phyloP scores from a whole-genome alignment of 2,329 filamentous ascomycete species.

The Salinomyces thailandicus region DNA sequence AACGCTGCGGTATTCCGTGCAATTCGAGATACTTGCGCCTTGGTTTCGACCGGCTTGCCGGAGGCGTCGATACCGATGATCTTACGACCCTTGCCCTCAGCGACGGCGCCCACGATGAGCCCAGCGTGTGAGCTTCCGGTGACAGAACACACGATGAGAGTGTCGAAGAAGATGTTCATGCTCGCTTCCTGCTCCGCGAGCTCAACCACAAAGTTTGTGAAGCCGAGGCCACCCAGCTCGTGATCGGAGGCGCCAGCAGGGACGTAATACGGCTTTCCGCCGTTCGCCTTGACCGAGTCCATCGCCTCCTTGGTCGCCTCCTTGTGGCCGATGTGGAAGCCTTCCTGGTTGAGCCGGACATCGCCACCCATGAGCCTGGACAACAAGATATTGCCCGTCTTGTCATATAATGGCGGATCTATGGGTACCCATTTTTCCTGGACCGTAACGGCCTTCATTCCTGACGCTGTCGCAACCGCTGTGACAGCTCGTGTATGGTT shows the following conservation, averaged over 20 bases:
- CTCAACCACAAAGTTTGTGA: slow-evolving; percentile 61
- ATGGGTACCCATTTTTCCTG: slow-evolving; percentile 25
- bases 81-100: slow-evolving; percentile 36
- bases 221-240: slow-evolving; percentile 58
- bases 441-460: slow-evolving; percentile 23
- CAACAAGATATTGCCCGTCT: slow-evolving; percentile 62
- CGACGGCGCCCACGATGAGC: slow-evolving; percentile 62
- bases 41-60: slow-evolving; percentile 51
- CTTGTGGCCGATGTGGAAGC: slow-evolving; percentile 59
- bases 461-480: slow-evolving; percentile 24
- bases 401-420: slow-evolving; percentile 22
- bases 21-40: slow-evolving; percentile 56
- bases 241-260: slow-evolving; percentile 63
- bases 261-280: slow-evolving; percentile 59
- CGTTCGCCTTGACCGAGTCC: slow-evolving; percentile 42
- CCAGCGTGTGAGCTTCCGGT: slow-evolving; percentile 62
- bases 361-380: slow-evolving; percentile 38
- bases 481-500: slow-evolving; percentile 31
- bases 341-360: slow-evolving; percentile 47
- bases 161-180: slow-evolving; percentile 55
- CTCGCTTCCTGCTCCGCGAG: slow-evolving; percentile 53
- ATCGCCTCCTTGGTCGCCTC: slow-evolving; percentile 42
- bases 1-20: slow-evolving; percentile 51
- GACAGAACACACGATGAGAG: slow-evolving; percentile 50
- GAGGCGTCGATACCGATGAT: slow-evolving; percentile 59